phyloP scores from a whole-genome alignment of 352 stramenopile species.

The Pythium volutum region DNA sequence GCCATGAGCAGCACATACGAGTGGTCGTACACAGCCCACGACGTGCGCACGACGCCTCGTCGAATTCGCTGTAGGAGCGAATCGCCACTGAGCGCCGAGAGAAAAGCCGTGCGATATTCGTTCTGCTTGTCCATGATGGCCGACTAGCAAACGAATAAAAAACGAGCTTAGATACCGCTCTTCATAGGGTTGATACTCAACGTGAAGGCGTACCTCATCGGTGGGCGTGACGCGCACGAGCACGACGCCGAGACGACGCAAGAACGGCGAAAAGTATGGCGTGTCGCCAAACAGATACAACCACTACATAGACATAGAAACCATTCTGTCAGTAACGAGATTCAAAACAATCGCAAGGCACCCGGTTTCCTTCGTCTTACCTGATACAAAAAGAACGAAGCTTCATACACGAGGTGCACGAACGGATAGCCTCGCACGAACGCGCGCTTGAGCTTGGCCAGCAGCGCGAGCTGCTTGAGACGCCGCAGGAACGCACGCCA shows the following conservation, averaged over 20 bases:
- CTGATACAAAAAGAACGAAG: constrained; percentile 79
- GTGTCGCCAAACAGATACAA: constrained; percentile 85
- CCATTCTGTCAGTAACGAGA: no score
- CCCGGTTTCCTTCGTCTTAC: constrained; percentile 29
- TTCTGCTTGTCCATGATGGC: constrained; percentile 52
- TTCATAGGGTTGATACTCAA: neutral
- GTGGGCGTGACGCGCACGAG: constrained; percentile 69
- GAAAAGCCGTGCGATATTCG: constrained; percentile 45
- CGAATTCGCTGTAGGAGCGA: constrained; percentile 42
- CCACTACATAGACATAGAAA: no score
- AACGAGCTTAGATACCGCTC: neutral
- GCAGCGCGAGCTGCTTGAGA: constrained; percentile 43
- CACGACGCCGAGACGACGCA: constrained; percentile 66
- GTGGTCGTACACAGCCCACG: constrained; percentile 73
- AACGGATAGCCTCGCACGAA: constrained; percentile 76
- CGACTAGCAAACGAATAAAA: constrained; percentile 24
- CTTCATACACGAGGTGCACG: constrained; percentile 76
- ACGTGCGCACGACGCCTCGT: constrained; percentile 41
- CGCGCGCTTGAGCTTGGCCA: constrained; percentile 45
- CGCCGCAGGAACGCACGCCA: constrained; percentile 44
- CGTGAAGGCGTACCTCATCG: constrained; percentile 44
- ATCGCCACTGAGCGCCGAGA: constrained; percentile 44
- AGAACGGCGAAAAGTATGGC: constrained; percentile 77
- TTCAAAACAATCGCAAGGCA: no score
- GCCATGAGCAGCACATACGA: constrained; percentile 79